Evolutionary conservation across 2,329 filamentous ascomycete genomes (phyloP), one percentile per base, ranked within the genome.

Genomic region (Elsinoe batatas): DNA sequence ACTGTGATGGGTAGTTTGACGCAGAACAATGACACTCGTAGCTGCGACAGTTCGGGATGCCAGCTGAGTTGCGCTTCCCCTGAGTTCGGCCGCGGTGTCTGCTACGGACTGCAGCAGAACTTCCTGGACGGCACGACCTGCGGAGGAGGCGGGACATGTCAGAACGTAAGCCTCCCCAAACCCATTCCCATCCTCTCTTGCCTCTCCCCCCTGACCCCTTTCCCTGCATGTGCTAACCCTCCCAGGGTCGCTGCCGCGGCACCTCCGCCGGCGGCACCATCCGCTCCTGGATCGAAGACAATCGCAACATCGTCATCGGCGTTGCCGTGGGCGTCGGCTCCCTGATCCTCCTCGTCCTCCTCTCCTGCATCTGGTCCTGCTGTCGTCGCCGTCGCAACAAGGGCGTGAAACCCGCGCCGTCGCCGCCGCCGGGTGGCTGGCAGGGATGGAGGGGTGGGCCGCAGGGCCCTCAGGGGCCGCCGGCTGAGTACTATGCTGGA

Each of bases 61-160:
- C 77, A 80, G 60, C 74, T 97, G 51, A 83, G 83, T 49, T 98
- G 93, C 69, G 77, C 79, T 2, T 85, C 84, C 20, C 82, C 88
- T 3, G 75, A 81, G 56, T 84, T 91, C 57, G 81, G 81, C 6
- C 60, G 74, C 5, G 79, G 80, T 57, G 76, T 79, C 6, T 95
- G 89, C 70, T 84, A 86, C 58, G 79, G 79, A 18, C 80, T 94
- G 72, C 84, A 88, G 67, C 90, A 96, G 68, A 93, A 94, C 71
- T 97, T 95, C 72, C 76, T 97, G 30, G 93, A 98, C 67, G 93
- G 93, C 15, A 97, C 93, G 1, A 74, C 80, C 1, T 98, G 93
- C 67, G 79, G 82, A 53, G 87, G 85, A 15, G 88, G 88, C 55
- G 93, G 93, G 5, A 77, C 75, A 56, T 98, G 93, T 70, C 67